phyloP scores from a whole-genome alignment of 208 protist species.

The Naegleria lovaniensis region DNA sequence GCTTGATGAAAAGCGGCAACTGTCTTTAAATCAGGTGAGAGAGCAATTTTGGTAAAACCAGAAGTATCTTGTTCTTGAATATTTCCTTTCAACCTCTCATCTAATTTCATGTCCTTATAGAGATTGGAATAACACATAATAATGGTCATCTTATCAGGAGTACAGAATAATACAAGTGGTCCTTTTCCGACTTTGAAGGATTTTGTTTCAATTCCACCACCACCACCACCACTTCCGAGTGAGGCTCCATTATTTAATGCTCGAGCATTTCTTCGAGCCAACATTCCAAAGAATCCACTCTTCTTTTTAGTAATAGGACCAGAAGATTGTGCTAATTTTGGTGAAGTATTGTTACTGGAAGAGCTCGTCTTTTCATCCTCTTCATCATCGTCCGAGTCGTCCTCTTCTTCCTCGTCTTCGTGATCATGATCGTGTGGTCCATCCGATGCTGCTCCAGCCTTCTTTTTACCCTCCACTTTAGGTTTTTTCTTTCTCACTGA shows the following conservation, averaged over 20 bases:
- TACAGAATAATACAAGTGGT: neutral
- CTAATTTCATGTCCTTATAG: neutral
- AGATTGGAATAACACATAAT: neutral
- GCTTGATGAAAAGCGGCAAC: neutral
- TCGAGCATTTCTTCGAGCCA: neutral
- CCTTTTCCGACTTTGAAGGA: neutral
- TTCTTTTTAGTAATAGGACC: neutral
- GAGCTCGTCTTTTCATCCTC: neutral
- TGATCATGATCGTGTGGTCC: too few relatives aligned
- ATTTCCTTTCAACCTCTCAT: neutral
- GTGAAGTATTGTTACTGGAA: neutral
- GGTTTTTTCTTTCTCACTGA: neutral
- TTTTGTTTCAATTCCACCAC: neutral
- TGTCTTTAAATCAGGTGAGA: neutral
- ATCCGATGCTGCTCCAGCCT: neutral
- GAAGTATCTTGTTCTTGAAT: neutral
- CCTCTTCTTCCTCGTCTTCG: neutral
- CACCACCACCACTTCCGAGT: neutral
- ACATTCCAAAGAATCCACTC: neutral
- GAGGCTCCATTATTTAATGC: neutral
- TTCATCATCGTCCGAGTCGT: neutral
- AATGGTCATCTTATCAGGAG: neutral
- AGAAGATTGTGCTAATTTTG: neutral
- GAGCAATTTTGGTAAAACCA: neutral
- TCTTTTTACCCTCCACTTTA: neutral